Conservation (phyloP, 441 rosid genomes). For the Syzygium syzygioides region DNA sequence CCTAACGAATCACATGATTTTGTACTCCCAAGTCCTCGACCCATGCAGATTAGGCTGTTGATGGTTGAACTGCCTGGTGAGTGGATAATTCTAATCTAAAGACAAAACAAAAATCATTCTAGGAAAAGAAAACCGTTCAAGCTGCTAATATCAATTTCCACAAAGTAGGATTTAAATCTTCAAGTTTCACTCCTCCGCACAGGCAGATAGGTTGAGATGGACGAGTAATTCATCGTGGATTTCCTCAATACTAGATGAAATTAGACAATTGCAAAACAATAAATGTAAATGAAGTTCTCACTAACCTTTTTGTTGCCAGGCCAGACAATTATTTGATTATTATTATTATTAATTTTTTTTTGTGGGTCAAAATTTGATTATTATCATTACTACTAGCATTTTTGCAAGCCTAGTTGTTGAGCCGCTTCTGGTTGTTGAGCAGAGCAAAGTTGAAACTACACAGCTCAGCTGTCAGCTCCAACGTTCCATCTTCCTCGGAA, state of each 20-base stretch:
- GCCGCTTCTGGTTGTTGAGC: not conserved
- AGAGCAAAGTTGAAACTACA: not conserved
- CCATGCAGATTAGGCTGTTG: not conserved
- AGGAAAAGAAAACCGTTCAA: not conserved
- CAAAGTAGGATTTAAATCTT: not conserved
- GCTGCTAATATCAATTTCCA: not conserved
- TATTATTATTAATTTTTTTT: too few species aligned
- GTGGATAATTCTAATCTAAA: not conserved
- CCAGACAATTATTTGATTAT: not conserved
- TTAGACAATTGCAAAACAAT: not conserved
- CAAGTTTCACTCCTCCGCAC: not conserved
- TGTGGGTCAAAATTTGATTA: too few species aligned
- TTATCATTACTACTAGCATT: not conserved
- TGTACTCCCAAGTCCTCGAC: not conserved
- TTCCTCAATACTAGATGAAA: not conserved
- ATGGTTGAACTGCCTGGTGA: not conserved
- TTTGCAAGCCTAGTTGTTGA: too few species aligned
- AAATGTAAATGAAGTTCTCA: not conserved
- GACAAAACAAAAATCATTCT: not conserved
- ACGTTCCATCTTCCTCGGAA: not conserved
- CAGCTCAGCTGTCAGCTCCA: not conserved
- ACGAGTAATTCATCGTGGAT: not conserved
- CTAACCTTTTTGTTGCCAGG: not conserved
- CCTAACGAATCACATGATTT: not conserved
- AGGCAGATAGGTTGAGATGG: not conserved